Percentiles rank a stretch among this genome's conserved stretches.
These are phyloP conservation scores for Tephrocybe sp. DNA, from an alignment of 768 basidiomycete genomes.

Conservation along the genomic window DNA sequence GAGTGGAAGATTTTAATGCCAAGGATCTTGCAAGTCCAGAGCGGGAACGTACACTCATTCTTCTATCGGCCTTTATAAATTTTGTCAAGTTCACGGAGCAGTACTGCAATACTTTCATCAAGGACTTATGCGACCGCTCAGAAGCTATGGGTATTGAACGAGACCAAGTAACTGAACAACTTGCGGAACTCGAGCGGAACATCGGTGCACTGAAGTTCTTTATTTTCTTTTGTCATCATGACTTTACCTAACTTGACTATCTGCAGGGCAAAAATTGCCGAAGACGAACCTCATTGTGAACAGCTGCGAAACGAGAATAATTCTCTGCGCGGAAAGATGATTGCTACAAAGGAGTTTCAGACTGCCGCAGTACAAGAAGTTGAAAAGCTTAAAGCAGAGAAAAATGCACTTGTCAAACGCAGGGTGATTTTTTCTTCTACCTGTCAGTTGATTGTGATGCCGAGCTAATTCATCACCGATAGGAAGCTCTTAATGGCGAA, in stretches of 20 bases:
- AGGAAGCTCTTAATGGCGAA: constrained; percentile 66
- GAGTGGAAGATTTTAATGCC: constrained; percentile 74
- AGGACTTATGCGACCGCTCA: constrained; percentile 59
- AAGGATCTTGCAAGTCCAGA: constrained; percentile 75
- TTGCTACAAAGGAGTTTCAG: constrained; percentile 68
- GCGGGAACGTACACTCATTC: constrained; percentile 64
- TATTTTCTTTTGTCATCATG: not conserved
- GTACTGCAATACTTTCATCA: constrained; percentile 55
- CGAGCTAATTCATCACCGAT: not conserved
- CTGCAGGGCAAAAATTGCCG: constrained; percentile 55
- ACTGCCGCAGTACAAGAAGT: constrained; percentile 58
- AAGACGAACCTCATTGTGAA: constrained; percentile 69
- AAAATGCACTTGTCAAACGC: constrained; percentile 56
- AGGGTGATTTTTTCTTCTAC: constrained; percentile 40
- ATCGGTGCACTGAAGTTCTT: constrained; percentile 57
- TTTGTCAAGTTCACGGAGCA: constrained; percentile 89
- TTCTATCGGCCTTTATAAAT: constrained; percentile 89
- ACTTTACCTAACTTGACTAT: not conserved
- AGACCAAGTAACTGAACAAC: constrained; percentile 49
- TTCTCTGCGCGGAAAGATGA: constrained; percentile 59
- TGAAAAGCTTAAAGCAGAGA: constrained; percentile 71
- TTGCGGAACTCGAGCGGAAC: constrained; percentile 47
- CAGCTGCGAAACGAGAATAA: constrained; percentile 58
- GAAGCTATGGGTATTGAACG: constrained; percentile 57
- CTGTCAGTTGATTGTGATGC: not conserved